Evolutionary conservation across 2,329 filamentous ascomycete genomes (phyloP).

Genomic region (Pseudocercospora fuligena): DNA sequence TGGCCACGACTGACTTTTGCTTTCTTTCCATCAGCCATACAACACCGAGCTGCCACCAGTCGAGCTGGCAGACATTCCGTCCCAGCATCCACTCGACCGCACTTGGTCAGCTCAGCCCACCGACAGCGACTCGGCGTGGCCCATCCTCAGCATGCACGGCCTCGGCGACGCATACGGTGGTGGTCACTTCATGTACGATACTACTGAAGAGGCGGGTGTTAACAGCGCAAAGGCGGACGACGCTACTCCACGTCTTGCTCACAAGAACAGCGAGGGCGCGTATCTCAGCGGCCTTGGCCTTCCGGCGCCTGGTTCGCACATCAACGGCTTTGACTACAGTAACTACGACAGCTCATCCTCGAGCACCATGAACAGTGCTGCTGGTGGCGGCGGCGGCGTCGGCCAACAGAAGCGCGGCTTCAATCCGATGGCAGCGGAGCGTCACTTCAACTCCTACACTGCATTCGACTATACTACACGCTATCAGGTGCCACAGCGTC

Average conservation of each 20-base stretch:
- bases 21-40: background rate
- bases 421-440: background rate
- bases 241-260: background rate
- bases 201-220: background rate
- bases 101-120: background rate
- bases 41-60: background rate
- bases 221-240: background rate
- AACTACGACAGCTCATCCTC: background rate
- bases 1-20: background rate
- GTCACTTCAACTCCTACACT: background rate
- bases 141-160: conserved; percentile 1
- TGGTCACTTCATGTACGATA: background rate
- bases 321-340: background rate
- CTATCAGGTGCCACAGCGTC: conserved; percentile 9
- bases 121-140: background rate
- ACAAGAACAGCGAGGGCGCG: background rate
- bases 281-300: background rate
- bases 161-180: background rate
- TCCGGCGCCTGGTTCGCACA: background rate
- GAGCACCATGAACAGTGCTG: conserved; percentile 1
- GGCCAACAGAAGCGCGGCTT: background rate
- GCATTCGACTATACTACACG: background rate
- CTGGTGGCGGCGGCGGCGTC: background rate
- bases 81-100: background rate
- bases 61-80: background rate